phyloP scores from a whole-genome alignment of 306 rosid genomes.

The Lablab purpureus region DNA sequence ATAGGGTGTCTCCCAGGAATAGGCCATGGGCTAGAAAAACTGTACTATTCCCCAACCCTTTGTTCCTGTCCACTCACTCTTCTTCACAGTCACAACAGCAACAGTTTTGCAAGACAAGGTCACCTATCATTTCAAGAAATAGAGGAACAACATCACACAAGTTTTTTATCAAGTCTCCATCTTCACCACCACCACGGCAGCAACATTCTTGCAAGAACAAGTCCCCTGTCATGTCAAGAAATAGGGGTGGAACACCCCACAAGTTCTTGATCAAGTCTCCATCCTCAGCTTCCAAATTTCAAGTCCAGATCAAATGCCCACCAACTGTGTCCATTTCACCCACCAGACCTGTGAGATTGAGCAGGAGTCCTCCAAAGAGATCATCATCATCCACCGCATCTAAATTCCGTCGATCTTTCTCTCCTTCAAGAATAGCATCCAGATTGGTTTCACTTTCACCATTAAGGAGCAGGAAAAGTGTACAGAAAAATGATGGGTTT shows the following conservation, averaged over 20 bases:
- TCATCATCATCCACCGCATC: conserved; percentile 67
- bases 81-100: conserved; percentile 60
- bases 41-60: conserved; percentile 93
- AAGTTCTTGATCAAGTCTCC: conserved; percentile 93
- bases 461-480: conserved; percentile 66
- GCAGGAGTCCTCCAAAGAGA: conserved; percentile 72
- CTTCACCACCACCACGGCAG: conserved; percentile 52
- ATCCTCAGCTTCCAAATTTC: conserved; percentile 67
- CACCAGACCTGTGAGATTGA: conserved; percentile 45
- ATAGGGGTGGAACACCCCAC: conserved; percentile 67
- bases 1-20: conserved; percentile 85
- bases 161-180: conserved; percentile 84
- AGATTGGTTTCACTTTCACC: conserved; percentile 91
- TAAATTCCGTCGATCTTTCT: conserved; percentile 78
- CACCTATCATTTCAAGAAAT: conserved; percentile 74
- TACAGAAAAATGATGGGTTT: conserved; percentile 57
- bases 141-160: conserved; percentile 67
- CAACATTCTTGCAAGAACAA: conserved; percentile 66
- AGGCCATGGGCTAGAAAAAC: conserved; percentile 88
- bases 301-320: conserved; percentile 67
- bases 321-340: conserved; percentile 66
- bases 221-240: conserved; percentile 76
- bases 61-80: conserved; percentile 66
- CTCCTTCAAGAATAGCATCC: conserved; percentile 87
- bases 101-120: conserved; percentile 75